Evolutionary conservation across 208 protist genomes (phyloP).

Genomic region (Acanthamoeba culbertsoni): DNA sequence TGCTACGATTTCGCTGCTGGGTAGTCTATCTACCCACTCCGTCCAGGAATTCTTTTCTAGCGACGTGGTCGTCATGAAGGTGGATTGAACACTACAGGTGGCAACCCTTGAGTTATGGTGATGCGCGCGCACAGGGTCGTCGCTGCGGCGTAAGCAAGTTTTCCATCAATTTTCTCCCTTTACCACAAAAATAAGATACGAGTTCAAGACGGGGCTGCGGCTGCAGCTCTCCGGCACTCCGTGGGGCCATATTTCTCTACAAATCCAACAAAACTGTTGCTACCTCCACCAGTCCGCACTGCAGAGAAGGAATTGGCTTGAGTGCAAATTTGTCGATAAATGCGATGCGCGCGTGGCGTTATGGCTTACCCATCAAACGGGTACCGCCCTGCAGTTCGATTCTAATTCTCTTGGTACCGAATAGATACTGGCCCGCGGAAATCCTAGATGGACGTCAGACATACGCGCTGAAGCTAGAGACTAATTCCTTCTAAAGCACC

Average conservation of each 20-base stretch:
- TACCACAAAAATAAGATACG: too few relatives aligned
- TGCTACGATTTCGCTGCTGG: not conserved
- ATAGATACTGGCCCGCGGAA: not conserved
- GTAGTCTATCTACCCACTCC: not conserved
- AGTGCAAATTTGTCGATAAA: too few relatives aligned
- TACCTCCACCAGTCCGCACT: not conserved
- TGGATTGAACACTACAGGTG: too few relatives aligned
- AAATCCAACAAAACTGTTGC: not conserved
- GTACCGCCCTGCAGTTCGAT: not conserved
- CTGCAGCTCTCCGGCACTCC: not conserved
- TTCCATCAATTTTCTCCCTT: too few relatives aligned
- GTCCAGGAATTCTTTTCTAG: not conserved
- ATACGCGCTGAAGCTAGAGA: not conserved
- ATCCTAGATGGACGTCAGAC: not conserved
- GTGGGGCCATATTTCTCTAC: not conserved
- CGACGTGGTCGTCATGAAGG: not conserved
- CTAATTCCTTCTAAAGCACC: not conserved
- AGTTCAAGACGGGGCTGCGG: too few relatives aligned
- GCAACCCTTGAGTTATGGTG: too few relatives aligned
- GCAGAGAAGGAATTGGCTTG: not conserved
- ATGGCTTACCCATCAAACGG: not conserved
- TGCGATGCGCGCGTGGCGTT: too few relatives aligned
- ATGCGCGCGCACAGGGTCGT: too few relatives aligned
- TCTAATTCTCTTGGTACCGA: not conserved
- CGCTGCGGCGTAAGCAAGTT: too few relatives aligned